A percentile compares a stretch with the other conserved stretches of the same genome.
Conservation (phyloP, 192 early-diverging fungal genomes). For the Backusella tarrabulga region DNA sequence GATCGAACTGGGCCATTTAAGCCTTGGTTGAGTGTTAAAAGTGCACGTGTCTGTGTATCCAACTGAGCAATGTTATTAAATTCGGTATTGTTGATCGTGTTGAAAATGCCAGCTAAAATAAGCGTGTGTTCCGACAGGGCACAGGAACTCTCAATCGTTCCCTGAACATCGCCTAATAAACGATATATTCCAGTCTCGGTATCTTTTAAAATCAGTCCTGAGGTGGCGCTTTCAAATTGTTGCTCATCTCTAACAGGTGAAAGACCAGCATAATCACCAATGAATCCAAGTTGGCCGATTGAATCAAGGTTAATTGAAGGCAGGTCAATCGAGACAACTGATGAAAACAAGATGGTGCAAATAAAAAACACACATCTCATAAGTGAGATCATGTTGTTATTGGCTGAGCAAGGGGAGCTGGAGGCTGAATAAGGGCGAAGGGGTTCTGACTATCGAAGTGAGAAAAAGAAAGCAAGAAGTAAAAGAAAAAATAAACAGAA, state of each 20-base stretch:
- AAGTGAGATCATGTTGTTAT: background rate
- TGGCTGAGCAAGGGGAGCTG: background rate
- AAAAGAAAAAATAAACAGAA: background rate
- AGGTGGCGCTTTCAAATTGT: conserved; percentile 11
- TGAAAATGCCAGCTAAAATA: conserved; percentile 34
- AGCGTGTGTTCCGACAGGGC: background rate
- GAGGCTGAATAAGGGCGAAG: background rate
- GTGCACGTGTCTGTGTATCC: conserved; percentile 8
- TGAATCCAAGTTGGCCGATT: conserved; percentile 24
- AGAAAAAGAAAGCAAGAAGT: background rate
- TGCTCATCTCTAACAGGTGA: conserved; percentile 12
- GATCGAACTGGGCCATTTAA: conserved; percentile 34
- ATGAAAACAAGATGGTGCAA: background rate
- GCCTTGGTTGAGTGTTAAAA: conserved; percentile 25
- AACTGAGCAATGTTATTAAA: conserved; percentile 27
- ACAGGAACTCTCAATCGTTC: conserved; percentile 23
- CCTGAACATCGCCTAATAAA: conserved; percentile 14
- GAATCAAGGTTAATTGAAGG: conserved; percentile 12
- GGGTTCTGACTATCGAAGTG: background rate
- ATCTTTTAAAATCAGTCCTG: background rate
- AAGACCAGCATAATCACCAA: conserved; percentile 31
- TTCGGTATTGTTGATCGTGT: background rate
- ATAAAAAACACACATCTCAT: conserved; percentile 1
- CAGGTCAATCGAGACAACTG: background rate
- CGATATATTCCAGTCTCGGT: conserved; percentile 3